A percentile compares a stretch with the other conserved stretches of the same genome.
Evolutionary conservation across 148 eudicot genomes (phyloP).

Genomic region (Rhododendron molle): DNA sequence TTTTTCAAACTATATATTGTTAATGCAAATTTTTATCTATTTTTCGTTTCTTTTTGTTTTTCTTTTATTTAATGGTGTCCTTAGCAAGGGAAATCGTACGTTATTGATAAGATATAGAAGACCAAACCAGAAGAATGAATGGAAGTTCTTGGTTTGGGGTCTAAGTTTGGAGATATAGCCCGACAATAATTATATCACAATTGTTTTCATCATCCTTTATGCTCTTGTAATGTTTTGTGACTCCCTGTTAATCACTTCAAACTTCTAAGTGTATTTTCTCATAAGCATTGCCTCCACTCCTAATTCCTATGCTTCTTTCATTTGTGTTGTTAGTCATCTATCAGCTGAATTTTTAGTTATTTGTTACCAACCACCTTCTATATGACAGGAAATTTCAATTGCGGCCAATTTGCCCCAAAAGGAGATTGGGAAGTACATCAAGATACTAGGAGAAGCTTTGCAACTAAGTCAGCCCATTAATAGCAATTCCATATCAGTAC

Average conservation of each 20-base stretch:
- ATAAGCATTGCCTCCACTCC: not conserved
- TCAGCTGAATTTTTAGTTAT: not conserved
- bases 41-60: not conserved
- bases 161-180: not conserved
- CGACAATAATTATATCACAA: not conserved
- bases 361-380: not conserved
- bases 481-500: conserved; percentile 96
- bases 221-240: not conserved
- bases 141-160: not conserved
- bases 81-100: not conserved
- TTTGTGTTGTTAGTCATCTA: not conserved
- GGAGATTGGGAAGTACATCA: conserved; percentile 97
- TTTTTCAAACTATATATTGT: not conserved
- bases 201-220: not conserved
- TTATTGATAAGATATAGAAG: not conserved
- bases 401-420: conserved; percentile 99
- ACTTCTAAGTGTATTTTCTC: not conserved
- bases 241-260: not conserved
- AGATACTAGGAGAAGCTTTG: conserved; percentile 96
- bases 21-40: not conserved
- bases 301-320: not conserved
- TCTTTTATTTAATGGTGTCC: not conserved
- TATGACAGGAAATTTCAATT: conserved; percentile 77
- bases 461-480: conserved; percentile 96
- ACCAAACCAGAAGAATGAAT: not conserved